Percentiles rank a stretch among this genome's conserved stretches.
Evolutionary conservation across 2,329 filamentous ascomycete genomes (phyloP).

Genomic region (Colletotrichum graminicola): DNA sequence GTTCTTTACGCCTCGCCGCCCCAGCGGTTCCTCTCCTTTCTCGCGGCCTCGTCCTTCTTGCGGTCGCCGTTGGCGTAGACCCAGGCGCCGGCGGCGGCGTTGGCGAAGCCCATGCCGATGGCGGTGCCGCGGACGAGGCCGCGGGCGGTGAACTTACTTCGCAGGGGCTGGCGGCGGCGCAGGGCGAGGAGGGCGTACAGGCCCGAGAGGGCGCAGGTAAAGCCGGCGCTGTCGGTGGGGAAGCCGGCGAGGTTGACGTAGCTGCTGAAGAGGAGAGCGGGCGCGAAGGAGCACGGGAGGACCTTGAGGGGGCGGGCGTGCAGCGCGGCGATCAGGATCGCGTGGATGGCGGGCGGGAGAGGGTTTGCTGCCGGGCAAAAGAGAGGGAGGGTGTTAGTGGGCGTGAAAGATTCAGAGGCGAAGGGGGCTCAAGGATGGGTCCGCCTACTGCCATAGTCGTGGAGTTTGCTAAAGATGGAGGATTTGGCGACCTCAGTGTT

Average conservation of each 20-base stretch:
- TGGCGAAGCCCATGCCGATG: conserved; percentile 62
- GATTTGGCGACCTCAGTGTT: conserved; percentile 10
- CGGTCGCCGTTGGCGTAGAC: conserved; percentile 66
- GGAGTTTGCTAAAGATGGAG: conserved; percentile 47
- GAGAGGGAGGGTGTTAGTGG: conserved; percentile 20
- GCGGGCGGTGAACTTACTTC: conserved; percentile 59
- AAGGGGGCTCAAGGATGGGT: conserved; percentile 16
- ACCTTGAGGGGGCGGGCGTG: conserved; percentile 66
- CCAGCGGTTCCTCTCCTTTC: conserved; percentile 66
- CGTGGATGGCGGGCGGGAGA: conserved; percentile 66
- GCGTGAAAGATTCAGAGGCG: neutral
- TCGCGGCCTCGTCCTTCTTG: conserved; percentile 61
- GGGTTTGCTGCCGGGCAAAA: conserved; percentile 58
- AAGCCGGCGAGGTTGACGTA: conserved; percentile 72
- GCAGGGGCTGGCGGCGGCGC: conserved; percentile 58
- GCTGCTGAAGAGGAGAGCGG: conserved; percentile 66
- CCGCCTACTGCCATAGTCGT: conserved; percentile 65
- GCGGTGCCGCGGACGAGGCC: conserved; percentile 65
- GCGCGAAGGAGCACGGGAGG: conserved; percentile 63
- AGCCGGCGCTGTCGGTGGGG: conserved; percentile 67
- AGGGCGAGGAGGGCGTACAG: conserved; percentile 69
- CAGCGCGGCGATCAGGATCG: conserved; percentile 67
- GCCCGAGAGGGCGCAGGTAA: conserved; percentile 68
- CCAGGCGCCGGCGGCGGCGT: conserved; percentile 63
- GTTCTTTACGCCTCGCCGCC: conserved; percentile 46